Evolutionary conservation across 2,329 filamentous ascomycete genomes (phyloP), one percentile per base, ranked within the genome.

Genomic region (Ophiostoma perfectum): DNA sequence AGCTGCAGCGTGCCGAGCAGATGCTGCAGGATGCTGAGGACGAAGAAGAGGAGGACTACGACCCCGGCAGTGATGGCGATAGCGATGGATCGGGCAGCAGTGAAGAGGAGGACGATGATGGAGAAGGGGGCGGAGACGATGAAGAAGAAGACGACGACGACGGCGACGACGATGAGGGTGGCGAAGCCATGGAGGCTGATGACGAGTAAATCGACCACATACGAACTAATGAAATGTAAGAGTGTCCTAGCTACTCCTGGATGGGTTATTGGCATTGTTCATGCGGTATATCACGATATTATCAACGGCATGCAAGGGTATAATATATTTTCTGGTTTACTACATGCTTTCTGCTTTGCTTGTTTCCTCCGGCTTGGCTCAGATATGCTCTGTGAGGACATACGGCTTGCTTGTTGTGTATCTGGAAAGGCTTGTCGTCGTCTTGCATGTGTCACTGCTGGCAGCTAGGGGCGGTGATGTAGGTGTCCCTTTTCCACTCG

Each of bases 31-130:
- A 88, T 49, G 86, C 87, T 1, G 86, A 88, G 68, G 86, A 88
- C 65, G 86, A 88, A 68, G 80, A 87, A 4, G 87, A 89, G 72
- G 86, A 89, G 72, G 87, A 89, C 72, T 89, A 89, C 72, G 85
- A 89, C 69, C 87, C 87, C 0, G 85, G 84, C 0, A 85, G 81
- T 52, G 85, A 87, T 5, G 85, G 80, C 0, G 85, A 87, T 5
- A 87, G 84, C 66, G 86, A 84, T 11, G 85, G 86, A 0, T 84
- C 81, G 1, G 85, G 84, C 0, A 75, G 75, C 1, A 82, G 80
- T 44, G 80, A 78, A 14, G 84, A 83, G 4, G 84, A 82, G 0
- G 83, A 83, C 1, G 84, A 84, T 0, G 84, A 84, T 2, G 66
- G 58, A 11, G 68, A 16, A 4, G 68, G 11, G 6, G 65, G 45